Base-by-base conservation (phyloP, 2,329 filamentous ascomycete genomes). In the Apiospora hydei region DNA sequence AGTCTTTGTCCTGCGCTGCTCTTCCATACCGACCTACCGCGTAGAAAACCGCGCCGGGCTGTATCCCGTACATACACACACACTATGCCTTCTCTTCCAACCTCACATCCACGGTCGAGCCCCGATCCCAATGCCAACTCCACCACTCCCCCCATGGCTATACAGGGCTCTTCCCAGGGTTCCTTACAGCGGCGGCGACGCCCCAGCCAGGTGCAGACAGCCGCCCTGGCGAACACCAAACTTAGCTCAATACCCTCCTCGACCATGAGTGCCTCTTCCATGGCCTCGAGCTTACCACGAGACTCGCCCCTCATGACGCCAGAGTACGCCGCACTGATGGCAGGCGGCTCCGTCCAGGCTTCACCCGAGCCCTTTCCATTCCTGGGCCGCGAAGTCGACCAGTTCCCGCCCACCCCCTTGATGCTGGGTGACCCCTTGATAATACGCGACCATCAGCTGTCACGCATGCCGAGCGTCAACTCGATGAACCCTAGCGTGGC, bases 381-480 rank as follows among this genome's bases (percentile, higher is more conserved):
- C 70, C 86, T 87, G 24, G 88, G 87, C 47, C 85, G 86, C 74
- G 88, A 89, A 61, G 82, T 87, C 71, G 89, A 90, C 70, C 82
- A 86, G 46, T 85, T 85, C 70, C 79, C 85, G 38, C 84, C 87
- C 4, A 82, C 87, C 14, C 88, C 88, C 71, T 89, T 95, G 74
- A 89, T 93, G 77, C 88, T 96, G 64, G 93, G 93, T 46, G 94
- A 96, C 76, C 87, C 93, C n/a, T 85, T 93, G 66, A 89, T 93
- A 77, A 88, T 96, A 64, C 93, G 93, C 49, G 94, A 96, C 76
- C 87, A 93, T n/a, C 85, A 93, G 64, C 83, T 94, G 74, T 84
- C 87, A 70, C 86, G 85, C 75, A 88, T 89, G 76, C 87, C 89
- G 7, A 91, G 90, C 78, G 83, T 84, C 74, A 90, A 85, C 76